Percentiles rank a stretch among this genome's conserved stretches.
These are phyloP conservation scores for Heliamphora pulchella DNA, from an alignment of 179 eudicot species.

Conservation along the genomic window DNA sequence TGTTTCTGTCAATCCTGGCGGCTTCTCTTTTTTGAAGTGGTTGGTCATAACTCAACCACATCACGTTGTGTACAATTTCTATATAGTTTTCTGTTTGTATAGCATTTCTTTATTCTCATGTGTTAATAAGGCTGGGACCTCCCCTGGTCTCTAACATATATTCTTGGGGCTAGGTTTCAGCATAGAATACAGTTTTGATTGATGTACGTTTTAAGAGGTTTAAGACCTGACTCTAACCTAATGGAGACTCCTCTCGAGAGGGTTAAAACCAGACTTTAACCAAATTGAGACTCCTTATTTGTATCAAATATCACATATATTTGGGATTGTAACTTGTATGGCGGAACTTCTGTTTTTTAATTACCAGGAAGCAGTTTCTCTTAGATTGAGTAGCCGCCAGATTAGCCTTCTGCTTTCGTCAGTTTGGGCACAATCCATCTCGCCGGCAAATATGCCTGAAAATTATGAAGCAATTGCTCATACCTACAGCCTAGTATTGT, in stretches of 20 bases:
- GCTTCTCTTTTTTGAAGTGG: not conserved
- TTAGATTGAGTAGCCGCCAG: conserved; percentile 84
- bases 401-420: conserved; percentile 84
- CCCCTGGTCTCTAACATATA: not conserved
- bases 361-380: conserved; percentile 59
- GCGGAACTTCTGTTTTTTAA: conserved; percentile 19
- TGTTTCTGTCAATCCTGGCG: not conserved
- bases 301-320: not conserved
- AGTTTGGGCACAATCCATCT: conserved; percentile 84
- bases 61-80: not conserved
- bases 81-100: not conserved
- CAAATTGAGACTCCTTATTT: not conserved
- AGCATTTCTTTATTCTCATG: not conserved
- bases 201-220: conserved; percentile 8
- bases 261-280: not conserved
- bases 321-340: conserved; percentile 9
- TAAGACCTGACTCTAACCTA: not conserved
- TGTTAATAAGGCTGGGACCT: not conserved
- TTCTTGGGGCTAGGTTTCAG: not conserved
- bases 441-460: conserved; percentile 73
- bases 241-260: not conserved
- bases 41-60: not conserved
- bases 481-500: conserved; percentile 84
- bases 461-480: conserved; percentile 97
- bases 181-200: conserved; percentile 3